Percentiles rank a stretch among this genome's conserved stretches.
These are phyloP conservation scores for Aeminium ludgeri DNA, from an alignment of 495 filamentous ascomycete species.

Conservation along the genomic window DNA sequence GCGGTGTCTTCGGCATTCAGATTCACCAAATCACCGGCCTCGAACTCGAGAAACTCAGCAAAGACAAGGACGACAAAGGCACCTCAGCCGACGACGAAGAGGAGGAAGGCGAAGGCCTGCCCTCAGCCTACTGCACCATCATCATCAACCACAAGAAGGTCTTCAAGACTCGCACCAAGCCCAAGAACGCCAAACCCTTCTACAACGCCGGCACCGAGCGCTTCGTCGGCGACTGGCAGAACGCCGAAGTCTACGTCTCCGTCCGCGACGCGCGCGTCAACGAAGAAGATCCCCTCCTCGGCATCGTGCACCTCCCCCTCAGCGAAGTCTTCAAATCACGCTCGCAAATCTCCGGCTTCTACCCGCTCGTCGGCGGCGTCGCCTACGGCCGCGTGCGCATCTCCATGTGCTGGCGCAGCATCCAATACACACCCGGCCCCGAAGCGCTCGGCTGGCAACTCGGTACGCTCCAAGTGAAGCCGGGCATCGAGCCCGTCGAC, in stretches of 20 bases:
- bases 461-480: constrained; percentile 43
- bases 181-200: constrained; percentile 59
- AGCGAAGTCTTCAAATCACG: constrained; percentile 36
- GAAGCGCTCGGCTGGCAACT: constrained; percentile 47
- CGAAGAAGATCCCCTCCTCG: constrained; percentile 49
- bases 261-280: constrained; percentile 48
- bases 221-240: constrained; percentile 49
- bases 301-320: constrained; percentile 49
- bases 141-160: constrained; percentile 55
- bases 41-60: constrained; percentile 38
- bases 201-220: constrained; percentile 64
- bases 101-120: constrained; percentile 43
- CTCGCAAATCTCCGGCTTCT: constrained; percentile 44
- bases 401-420: constrained; percentile 52
- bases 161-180: constrained; percentile 55
- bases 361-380: constrained; percentile 42
- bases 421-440: constrained; percentile 37
- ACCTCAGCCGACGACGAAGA: constrained; percentile 37
- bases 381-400: constrained; percentile 49
- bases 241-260: constrained; percentile 44
- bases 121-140: constrained; percentile 50
- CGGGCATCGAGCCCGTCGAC: constrained; percentile 20
- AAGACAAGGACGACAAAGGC: constrained; percentile 27
- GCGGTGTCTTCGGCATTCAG: constrained; percentile 49
- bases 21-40: constrained; percentile 60